Percentiles rank a stretch among this genome's conserved stretches.
These are phyloP conservation scores for Talaromyces sp. DNA, from an alignment of 2,329 filamentous ascomycete species.

Conservation along the genomic window DNA sequence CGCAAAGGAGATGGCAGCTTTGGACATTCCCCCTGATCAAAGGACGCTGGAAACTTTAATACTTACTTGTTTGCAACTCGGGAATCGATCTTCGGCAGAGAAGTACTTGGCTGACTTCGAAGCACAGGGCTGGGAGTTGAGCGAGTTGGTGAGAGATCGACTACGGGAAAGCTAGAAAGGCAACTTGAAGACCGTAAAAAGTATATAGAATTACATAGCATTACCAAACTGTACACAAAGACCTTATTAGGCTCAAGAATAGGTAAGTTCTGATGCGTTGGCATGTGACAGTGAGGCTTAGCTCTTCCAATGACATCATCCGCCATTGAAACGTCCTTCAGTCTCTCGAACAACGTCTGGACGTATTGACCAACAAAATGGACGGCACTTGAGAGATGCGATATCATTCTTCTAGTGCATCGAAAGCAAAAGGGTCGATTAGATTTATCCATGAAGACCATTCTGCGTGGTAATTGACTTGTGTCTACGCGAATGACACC, in stretches of 20 bases:
- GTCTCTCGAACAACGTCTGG: not conserved
- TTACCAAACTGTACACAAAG: not conserved
- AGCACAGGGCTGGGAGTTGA: conserved; percentile 28
- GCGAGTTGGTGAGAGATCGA: conserved; percentile 24
- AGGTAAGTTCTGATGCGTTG: not conserved
- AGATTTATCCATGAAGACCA: not conserved
- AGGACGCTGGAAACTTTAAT: conserved; percentile 62
- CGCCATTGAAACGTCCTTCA: not conserved
- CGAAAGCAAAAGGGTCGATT: not conserved
- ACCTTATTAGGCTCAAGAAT: not conserved
- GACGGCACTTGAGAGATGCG: not conserved
- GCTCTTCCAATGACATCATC: conserved; percentile 2
- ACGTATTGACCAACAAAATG: not conserved
- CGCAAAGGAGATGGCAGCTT: conserved; percentile 58
- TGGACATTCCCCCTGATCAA: conserved; percentile 53
- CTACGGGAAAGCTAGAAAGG: conserved; percentile 23
- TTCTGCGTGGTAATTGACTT: not conserved
- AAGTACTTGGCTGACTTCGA: conserved; percentile 39
- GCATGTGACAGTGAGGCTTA: not conserved
- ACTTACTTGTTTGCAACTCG: conserved; percentile 50
- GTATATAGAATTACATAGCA: not conserved
- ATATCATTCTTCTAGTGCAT: not conserved
- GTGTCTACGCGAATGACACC: not conserved
- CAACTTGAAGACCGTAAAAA: not conserved
- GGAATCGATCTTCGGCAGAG: conserved; percentile 35